Percentiles rank a stretch among this genome's conserved stretches.
These are phyloP conservation scores for Trypanosoma mega DNA, from an alignment of 208 protist genomes.

Conservation along the genomic window DNA sequence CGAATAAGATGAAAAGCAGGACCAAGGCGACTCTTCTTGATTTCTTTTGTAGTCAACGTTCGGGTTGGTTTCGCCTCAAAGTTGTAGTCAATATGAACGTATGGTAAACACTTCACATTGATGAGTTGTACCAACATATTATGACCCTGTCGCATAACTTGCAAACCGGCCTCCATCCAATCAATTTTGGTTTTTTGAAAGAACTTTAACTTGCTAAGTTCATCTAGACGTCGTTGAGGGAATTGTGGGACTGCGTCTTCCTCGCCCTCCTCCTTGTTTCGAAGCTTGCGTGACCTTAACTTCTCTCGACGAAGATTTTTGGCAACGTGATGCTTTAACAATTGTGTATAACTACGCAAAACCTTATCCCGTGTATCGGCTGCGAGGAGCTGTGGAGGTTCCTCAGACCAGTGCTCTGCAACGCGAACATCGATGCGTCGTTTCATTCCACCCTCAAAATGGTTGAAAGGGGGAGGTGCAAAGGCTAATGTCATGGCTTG, in stretches of 20 bases:
- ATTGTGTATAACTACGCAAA: slow-evolving; percentile 99
- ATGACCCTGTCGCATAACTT: slow-evolving; percentile 99
- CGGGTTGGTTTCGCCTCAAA: slow-evolving; percentile 99
- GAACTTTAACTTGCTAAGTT: slow-evolving; percentile 97
- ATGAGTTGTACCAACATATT: slow-evolving; percentile 99
- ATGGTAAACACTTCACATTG: slow-evolving; percentile 99
- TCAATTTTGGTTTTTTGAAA: slow-evolving; percentile 99
- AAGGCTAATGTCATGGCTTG: slow-evolving; percentile 96
- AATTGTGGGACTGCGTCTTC: slow-evolving; percentile 13
- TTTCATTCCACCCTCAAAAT: slow-evolving; percentile 93
- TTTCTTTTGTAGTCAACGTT: slow-evolving; percentile 99
- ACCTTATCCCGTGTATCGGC: slow-evolving; percentile 89
- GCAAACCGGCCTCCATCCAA: slow-evolving; percentile 99
- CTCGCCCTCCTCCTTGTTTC: not conserved
- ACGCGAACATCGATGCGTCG: slow-evolving; percentile 98
- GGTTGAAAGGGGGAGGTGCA: slow-evolving; percentile 98
- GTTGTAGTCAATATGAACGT: slow-evolving; percentile 99
- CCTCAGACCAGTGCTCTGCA: slow-evolving; percentile 98
- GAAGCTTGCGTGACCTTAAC: slow-evolving; percentile 44
- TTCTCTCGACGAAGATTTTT: slow-evolving; percentile 95
- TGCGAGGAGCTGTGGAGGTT: slow-evolving; percentile 86
- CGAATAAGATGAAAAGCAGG: slow-evolving; percentile 99
- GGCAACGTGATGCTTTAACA: slow-evolving; percentile 99
- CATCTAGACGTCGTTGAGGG: slow-evolving; percentile 85
- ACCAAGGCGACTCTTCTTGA: slow-evolving; percentile 99